These are phyloP conservation scores for Phycomyces blakesleeanus DNA, from an alignment of 192 early-diverging fungal species.

Conservation along the genomic window DNA sequence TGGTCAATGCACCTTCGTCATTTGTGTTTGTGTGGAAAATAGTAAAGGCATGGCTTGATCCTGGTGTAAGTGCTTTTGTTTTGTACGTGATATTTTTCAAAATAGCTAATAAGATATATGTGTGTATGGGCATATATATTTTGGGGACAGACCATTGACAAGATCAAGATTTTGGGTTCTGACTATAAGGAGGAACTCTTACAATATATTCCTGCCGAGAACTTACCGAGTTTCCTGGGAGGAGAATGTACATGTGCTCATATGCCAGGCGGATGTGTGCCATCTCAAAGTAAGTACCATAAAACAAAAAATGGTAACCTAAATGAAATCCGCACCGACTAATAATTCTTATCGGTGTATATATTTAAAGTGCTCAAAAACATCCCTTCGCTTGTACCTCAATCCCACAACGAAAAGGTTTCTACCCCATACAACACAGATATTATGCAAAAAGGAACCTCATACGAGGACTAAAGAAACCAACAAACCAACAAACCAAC, in stretches of 20 bases:
- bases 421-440: slow-evolving; percentile 24
- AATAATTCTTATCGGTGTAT: background rate
- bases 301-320: background rate
- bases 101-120: background rate
- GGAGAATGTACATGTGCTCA: slow-evolving; percentile 70
- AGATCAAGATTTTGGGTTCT: slow-evolving; percentile 63
- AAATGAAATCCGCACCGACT: no score
- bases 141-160: slow-evolving; percentile 40
- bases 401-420: slow-evolving; percentile 18
- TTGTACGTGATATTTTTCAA: no score
- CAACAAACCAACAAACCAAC: no score
- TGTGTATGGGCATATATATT: background rate
- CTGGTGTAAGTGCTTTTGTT: slow-evolving; percentile 63
- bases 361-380: slow-evolving; percentile 24
- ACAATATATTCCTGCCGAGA: slow-evolving; percentile 61
- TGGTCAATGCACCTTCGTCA: slow-evolving; percentile 90
- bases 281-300: slow-evolving; percentile 29
- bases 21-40: slow-evolving; percentile 83
- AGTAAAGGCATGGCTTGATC: slow-evolving; percentile 75
- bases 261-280: slow-evolving; percentile 64
- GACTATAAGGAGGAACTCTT: slow-evolving; percentile 57
- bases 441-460: slow-evolving; percentile 29
- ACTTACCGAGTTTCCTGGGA: slow-evolving; percentile 67
- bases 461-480: background rate
- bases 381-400: slow-evolving; percentile 9